A percentile compares a stretch with the other conserved stretches of the same genome.
Conservation (phyloP, 1,284 basidiomycete genomes). For the Ganoderma resinaceum region DNA sequence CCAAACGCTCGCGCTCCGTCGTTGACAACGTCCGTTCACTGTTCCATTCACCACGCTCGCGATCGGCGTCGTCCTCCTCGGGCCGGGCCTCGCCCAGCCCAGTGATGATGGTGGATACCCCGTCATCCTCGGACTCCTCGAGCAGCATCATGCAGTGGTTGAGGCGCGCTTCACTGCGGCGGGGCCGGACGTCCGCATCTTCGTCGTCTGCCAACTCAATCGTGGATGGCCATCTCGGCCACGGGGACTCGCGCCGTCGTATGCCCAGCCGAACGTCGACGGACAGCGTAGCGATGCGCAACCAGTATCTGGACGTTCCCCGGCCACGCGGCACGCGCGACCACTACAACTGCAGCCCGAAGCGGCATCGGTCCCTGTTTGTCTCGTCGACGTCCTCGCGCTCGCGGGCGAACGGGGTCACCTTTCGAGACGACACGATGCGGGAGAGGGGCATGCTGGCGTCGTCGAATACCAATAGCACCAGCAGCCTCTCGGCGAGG, state of each 20-base stretch:
- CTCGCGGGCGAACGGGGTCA: slow-evolving; percentile 18
- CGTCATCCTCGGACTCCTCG: slow-evolving; percentile 40
- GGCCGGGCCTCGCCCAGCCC: slow-evolving; percentile 27
- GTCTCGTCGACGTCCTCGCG: slow-evolving; percentile 29
- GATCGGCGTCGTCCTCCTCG: slow-evolving; percentile 24
- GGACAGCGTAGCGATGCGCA: slow-evolving; percentile 19
- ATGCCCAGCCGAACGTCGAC: slow-evolving; percentile 12
- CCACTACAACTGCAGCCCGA: slow-evolving; percentile 23
- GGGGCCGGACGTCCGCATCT: slow-evolving; percentile 52
- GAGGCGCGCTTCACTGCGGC: slow-evolving; percentile 51
- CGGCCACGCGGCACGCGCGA: slow-evolving; percentile 5
- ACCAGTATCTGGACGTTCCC: slow-evolving; percentile 5
- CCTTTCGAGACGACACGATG: background rate
- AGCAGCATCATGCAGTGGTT: slow-evolving; percentile 51
- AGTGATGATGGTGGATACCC: slow-evolving; percentile 12
- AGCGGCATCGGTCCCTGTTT: slow-evolving; percentile 37
- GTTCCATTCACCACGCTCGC: slow-evolving; percentile 42
- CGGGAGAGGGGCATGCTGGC: background rate
- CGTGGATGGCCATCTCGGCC: slow-evolving; percentile 18
- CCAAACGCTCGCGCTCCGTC: slow-evolving; percentile 56
- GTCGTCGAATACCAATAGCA: background rate
- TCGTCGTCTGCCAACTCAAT: slow-evolving; percentile 24
- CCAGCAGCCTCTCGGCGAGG: slow-evolving; percentile 1
- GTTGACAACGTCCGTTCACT: slow-evolving; percentile 57
- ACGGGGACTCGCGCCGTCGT: background rate